Conservation (phyloP, 2,329 filamentous ascomycete species). For the Diaporthe caulivora region DNA sequence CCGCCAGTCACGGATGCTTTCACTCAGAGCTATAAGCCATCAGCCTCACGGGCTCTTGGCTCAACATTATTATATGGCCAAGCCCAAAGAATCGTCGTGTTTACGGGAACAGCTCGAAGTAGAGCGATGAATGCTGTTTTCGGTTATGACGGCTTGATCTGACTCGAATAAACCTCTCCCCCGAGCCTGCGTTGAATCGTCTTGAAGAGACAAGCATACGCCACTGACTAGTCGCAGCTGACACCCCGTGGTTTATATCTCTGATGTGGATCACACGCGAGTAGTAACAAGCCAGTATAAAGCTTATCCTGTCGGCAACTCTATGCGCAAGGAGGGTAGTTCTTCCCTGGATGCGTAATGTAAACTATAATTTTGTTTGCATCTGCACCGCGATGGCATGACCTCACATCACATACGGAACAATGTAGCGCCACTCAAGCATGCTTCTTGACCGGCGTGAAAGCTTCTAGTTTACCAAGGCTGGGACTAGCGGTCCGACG, state of each 20-base stretch:
- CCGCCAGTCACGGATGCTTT: not conserved
- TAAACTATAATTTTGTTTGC: not conserved
- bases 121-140: not conserved
- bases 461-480: too few species aligned
- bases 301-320: conserved; percentile 5
- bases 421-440: not conserved
- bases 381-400: not conserved
- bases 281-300: not conserved
- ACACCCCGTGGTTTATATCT: not conserved
- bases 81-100: not conserved
- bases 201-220: not conserved
- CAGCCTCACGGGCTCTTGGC: not conserved
- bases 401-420: not conserved
- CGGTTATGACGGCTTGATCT: not conserved
- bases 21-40: not conserved
- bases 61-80: not conserved
- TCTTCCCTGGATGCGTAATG: not conserved
- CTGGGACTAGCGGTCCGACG: too few species aligned
- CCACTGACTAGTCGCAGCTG: conserved; percentile 1
- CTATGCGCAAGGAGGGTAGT: not conserved
- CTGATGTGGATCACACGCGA: not conserved
- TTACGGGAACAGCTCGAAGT: not conserved
- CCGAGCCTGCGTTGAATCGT: not conserved
- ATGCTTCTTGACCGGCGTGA: not conserved
- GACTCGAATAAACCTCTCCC: not conserved